Base-by-base conservation (phyloP, 1,284 basidiomycete species). In the Schizophyllum commune region DNA sequence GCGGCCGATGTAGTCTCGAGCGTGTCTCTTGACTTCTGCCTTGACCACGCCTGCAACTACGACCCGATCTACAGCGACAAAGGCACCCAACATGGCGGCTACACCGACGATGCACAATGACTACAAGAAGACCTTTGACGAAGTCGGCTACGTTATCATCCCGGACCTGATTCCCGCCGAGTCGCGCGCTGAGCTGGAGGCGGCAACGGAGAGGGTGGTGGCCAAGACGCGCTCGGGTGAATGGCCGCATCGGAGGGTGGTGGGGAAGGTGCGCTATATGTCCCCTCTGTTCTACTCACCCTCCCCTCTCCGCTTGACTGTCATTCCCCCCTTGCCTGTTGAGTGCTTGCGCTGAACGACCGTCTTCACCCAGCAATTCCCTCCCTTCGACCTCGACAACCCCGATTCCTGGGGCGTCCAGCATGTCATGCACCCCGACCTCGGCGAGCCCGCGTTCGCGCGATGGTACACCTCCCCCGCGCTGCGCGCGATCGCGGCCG, bases 341-440 rank as follows among this genome's bases (percentile, higher is more conserved):
- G 9, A 47, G 17, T 47, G 8, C 39, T 17, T 9, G 3, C 9
- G 3, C 9, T 8, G 4, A 17, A 13, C 3, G 13, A 17, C 9
- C 39, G 3, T 8, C 17, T 17, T 3, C 9, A 3, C 13, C 39
- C 8, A 47, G 27, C 89, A 91, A 69, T 94, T 93, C 66, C 91
- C 92, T 1, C 91, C 91, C 0, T 93, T 80, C 68, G 83, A 79
- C 57, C 74, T 81, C 33, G 77, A 78, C 39, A 73, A 80, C 57
- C 79, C 80, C 1, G 89, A 92, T 71, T 84, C 84, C 3, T 93
- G 91, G 90, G 90, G 90, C 1, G 84, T 91, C 7, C 89, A 91
- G 67, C 88, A 91, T 68, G 71, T 89, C 56, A 91, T 92, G 89
- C 88, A 92, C 67, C 89, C 88, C 0, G 84, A 81, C 52, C 77